Conservation (phyloP, 2,329 filamentous ascomycete genomes). For the Penicillium digitatum region DNA sequence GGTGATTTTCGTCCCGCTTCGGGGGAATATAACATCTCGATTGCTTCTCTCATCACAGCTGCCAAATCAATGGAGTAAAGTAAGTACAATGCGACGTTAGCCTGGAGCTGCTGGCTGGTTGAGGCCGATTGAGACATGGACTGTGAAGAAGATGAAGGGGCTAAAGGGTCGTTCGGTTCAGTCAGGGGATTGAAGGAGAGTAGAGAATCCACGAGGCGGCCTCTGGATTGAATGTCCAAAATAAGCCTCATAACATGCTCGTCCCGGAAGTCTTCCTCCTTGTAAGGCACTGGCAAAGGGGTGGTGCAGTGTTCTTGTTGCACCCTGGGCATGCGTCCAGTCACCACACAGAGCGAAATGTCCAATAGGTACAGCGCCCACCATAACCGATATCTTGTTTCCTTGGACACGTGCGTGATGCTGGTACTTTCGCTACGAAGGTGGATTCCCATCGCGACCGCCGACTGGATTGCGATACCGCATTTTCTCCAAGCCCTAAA, state of each 20-base stretch:
- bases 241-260: background rate
- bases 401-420: conserved; percentile 5
- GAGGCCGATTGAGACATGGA: background rate
- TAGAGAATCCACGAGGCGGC: background rate
- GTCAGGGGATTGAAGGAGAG: background rate
- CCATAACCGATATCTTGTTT: conserved; percentile 7
- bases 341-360: conserved; percentile 1
- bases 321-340: conserved; percentile 6
- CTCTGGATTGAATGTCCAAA: background rate
- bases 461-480: conserved; percentile 9
- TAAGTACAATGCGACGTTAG: conserved; percentile 2
- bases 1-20: background rate
- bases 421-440: background rate
- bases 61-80: conserved; percentile 5
- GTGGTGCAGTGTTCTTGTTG: conserved; percentile 1
- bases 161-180: background rate
- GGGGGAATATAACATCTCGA: conserved; percentile 2
- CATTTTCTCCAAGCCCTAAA: conserved; percentile 8
- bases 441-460: conserved; percentile 3
- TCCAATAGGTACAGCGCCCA: conserved; percentile 7
- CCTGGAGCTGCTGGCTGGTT: background rate
- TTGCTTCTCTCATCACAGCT: conserved; percentile 3
- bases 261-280: conserved; percentile 3
- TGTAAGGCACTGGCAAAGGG: conserved; percentile 2
- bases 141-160: background rate